These are phyloP conservation scores for Penicillium sp. DNA, from an alignment of 2,329 filamentous ascomycete genomes.

Conservation along the genomic window DNA sequence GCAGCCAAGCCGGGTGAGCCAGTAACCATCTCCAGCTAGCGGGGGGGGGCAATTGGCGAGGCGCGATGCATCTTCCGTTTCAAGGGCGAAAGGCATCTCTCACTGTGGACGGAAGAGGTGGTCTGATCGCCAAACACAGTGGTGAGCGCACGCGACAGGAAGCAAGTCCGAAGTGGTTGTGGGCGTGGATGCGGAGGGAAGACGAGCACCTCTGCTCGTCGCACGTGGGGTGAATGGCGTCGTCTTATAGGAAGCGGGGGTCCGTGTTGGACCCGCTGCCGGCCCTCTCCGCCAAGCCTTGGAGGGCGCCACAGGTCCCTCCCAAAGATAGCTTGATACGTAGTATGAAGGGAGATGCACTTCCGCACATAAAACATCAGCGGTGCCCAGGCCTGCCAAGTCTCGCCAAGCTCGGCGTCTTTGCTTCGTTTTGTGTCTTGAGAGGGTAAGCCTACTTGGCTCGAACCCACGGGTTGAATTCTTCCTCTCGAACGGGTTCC, in stretches of 20 bases:
- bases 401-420: conserved; percentile 13
- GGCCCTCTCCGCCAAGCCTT: conserved; percentile 12
- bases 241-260: conserved; percentile 14
- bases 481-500: conserved; percentile 2
- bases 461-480: not conserved
- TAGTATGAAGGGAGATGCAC: no score
- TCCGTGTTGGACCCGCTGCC: conserved; percentile 5
- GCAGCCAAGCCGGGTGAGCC: no score
- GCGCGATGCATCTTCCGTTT: no score
- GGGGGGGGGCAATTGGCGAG: no score
- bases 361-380: not conserved
- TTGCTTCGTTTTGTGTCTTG: conserved; percentile 6
- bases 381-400: conserved; percentile 13
- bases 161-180: not conserved
- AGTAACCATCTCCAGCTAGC: no score
- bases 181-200: not conserved
- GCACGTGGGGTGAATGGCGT: conserved; percentile 7
- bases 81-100: no score
- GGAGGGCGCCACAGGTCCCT: not conserved
- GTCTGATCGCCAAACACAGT: not conserved
- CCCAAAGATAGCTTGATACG: no score
- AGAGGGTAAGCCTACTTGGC: no score
- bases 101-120: no score
- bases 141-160: not conserved
- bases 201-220: conserved; percentile 3